phyloP scores from a whole-genome alignment of 2,329 filamentous ascomycete genomes.

The Claviceps africana region DNA sequence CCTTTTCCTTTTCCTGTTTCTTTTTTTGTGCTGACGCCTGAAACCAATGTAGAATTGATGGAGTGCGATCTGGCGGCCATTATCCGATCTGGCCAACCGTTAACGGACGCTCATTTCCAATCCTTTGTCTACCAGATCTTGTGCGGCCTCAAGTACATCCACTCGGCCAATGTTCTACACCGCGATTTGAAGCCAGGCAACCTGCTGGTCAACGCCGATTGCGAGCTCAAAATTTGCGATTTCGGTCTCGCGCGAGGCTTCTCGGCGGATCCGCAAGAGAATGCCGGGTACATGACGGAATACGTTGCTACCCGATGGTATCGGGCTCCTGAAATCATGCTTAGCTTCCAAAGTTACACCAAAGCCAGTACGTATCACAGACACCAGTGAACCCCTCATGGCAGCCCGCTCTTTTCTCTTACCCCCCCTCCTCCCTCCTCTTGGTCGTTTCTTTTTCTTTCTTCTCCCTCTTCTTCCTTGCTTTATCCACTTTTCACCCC shows the following conservation, averaged over 20 bases:
- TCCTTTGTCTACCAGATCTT: constrained; percentile 99
- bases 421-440: no score
- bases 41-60: constrained; percentile 64
- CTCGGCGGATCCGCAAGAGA: constrained; percentile 93
- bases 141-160: constrained; percentile 96
- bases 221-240: constrained; percentile 98
- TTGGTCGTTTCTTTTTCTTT: no score
- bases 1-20: no score
- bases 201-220: constrained; percentile 94
- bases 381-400: background rate
- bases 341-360: constrained; percentile 99
- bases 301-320: constrained; percentile 98
- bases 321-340: constrained; percentile 91
- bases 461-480: background rate
- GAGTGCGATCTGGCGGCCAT: constrained; percentile 97
- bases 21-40: background rate
- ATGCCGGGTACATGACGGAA: constrained; percentile 98
- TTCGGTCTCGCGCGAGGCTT: constrained; percentile 94
- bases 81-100: constrained; percentile 88
- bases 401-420: no score
- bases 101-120: constrained; percentile 98
- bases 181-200: constrained; percentile 96
- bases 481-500: background rate
- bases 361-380: constrained; percentile 96
- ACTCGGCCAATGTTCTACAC: constrained; percentile 95